Base-by-base conservation (phyloP, 2,329 filamentous ascomycete genomes). In the Aplosporella prunicola region DNA sequence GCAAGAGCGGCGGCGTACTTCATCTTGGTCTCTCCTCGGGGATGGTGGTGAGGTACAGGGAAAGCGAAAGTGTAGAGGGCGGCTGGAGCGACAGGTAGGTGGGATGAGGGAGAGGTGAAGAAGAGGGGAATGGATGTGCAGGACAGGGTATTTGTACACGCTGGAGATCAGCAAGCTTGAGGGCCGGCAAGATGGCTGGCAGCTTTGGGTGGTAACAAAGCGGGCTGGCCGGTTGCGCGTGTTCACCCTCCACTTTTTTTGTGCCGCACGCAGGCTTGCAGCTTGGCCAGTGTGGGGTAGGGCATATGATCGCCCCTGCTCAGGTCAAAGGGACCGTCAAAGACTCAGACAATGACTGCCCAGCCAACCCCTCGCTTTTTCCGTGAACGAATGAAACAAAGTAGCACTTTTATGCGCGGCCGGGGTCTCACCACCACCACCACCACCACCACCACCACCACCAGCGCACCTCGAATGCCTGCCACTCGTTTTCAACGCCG, bases 1-100 rank as follows among this genome's bases (percentile, higher is more conserved):
- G 51, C 45, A 39, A 57, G 41, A 35, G 47, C 43, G 45, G 46
- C 11, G 13, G 51, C 42, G 52, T 51, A 53, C 47, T 54, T 54
- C 55, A 57, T 57, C 32, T 48, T 53, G 51, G 45, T 30, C 35
- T 42, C 5, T 17, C 10, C 20, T 27, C 30, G 35, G 25, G 24
- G 32, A 34, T 9, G 37, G 30, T 30, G n/a, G 20, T n/a, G 37
- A 25, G n/a, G 22, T 10, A 26, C 16, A 11, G 17, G 16, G 9
- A 20, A 15, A 40, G 32, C 15, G 32, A 35, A 25, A 30, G 20
- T 33, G 9, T 33, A 27, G 23, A 22, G 20, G 17, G 28, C 10
- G 9, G 20, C 20, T 31, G 15, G 28, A 37, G 27, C 35, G 35
- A 38, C 28, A 16, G 35, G 23, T 20, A 34, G 30, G 20, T 14